Evolutionary conservation across 352 stramenopile species (phyloP).

Genomic region (Globisporangium perplexum): DNA sequence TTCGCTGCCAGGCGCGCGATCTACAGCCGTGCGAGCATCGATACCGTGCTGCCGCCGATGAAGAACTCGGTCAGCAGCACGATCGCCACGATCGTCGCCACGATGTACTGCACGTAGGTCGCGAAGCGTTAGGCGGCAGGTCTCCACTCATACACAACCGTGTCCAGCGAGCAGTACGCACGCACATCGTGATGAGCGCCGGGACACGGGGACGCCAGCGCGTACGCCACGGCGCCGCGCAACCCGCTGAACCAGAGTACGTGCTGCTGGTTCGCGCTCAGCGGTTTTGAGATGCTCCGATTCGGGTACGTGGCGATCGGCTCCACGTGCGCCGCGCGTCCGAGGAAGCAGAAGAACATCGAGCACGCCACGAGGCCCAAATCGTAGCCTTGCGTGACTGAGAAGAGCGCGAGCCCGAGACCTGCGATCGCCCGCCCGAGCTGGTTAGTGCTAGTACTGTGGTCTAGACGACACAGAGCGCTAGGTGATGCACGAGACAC

Average conservation of each 20-base stretch:
- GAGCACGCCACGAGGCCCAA: constrained; percentile 85
- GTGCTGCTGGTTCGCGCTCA: constrained; percentile 86
- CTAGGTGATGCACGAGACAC: no score
- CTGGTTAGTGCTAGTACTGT: no score
- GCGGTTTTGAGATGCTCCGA: constrained; percentile 40
- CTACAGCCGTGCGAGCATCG: constrained; percentile 79
- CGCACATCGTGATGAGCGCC: constrained; percentile 63
- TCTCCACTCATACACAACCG: no score
- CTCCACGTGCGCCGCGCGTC: constrained; percentile 82
- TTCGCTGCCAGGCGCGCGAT: no score
- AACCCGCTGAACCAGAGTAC: constrained; percentile 94
- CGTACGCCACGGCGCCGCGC: constrained; percentile 90
- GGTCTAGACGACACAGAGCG: no score
- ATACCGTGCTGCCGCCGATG: constrained; percentile 86
- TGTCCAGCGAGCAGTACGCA: no score
- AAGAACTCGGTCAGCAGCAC: constrained; percentile 90
- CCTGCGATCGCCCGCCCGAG: constrained; percentile 26
- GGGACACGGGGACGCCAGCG: constrained; percentile 86
- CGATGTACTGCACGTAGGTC: constrained; percentile 59
- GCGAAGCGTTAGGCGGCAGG: no score
- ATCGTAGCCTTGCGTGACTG: constrained; percentile 62
- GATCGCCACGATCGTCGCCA: constrained; percentile 88
- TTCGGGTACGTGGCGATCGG: constrained; percentile 70
- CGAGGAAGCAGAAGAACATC: constrained; percentile 78
- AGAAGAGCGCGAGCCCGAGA: constrained; percentile 89